Base-by-base conservation (phyloP, 2,329 filamentous ascomycete species). In the Dothideomycetes sp. region DNA sequence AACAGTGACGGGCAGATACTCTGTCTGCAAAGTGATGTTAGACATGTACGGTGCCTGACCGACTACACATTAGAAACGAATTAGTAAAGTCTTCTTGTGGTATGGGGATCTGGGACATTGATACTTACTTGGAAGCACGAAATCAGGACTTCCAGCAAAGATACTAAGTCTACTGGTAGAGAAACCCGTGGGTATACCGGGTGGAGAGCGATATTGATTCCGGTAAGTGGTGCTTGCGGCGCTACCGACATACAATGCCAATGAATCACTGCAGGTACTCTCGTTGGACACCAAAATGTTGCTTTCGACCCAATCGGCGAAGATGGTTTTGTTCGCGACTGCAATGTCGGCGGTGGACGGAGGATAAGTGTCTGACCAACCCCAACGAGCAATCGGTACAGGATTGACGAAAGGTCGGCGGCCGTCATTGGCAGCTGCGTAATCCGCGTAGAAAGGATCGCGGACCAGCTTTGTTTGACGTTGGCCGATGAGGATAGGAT, bases 1-100 rank as follows among this genome's bases (percentile, higher is more conserved):
- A 0, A 78, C 67, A 1, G 71, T 69, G 0, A 80, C 75, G 0
- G 76, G 77, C 23, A 79, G 53, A 32, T 64, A 63, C 52, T 75
- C 71, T 1, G 59, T 59, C 41, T 70, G 64, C 0, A 60, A 46
- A 0, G 70, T 73, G n/a, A 73, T 62, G 3, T 60, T 67, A 6
- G 63, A 68, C 33, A 61, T 59, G 40, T 70, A 71, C 8, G 60
- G 49, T 12, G 61, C 62, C 51, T 64, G 56, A 2, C 65, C 64
- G 29, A 67, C 45, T 49, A 17, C 35, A 42, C n/a, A n/a, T n/a
- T n/a, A 15, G n/a, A n/a, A n/a, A n/a, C n/a, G n/a, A n/a, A 20
- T 32, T 10, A 43, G 20, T 28, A 16, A 25, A 18, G 5, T 13
- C 22, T 24, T 7, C 7, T 7, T 3, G 7, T 24, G 22, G 2